These are phyloP conservation scores for Lasiosphaeria hispida DNA, from an alignment of 495 filamentous ascomycete genomes.

Conservation along the genomic window DNA sequence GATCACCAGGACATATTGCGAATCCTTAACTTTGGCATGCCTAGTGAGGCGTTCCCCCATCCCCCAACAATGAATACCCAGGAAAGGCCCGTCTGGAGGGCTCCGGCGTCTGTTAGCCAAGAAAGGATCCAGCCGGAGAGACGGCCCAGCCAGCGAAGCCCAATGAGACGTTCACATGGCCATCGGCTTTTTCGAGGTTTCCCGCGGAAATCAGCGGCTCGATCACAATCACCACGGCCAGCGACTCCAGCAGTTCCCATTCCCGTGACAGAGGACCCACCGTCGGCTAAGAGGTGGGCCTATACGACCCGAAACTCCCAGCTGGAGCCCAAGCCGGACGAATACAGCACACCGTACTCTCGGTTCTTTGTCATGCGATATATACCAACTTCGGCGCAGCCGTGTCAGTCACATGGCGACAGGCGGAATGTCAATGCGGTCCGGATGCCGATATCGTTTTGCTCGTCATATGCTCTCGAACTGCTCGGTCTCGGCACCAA, in stretches of 20 bases:
- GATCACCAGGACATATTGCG: conserved; percentile 46
- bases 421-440: not conserved
- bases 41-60: conserved; percentile 6
- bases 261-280: not conserved
- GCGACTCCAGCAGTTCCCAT: not conserved
- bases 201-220: conserved; percentile 3
- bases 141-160: not conserved
- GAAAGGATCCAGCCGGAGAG: not conserved
- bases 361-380: conserved; percentile 39
- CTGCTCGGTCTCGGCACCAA: conserved; percentile 40
- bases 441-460: conserved; percentile 24
- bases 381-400: not conserved
- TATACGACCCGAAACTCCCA: not conserved
- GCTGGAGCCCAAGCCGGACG: not conserved
- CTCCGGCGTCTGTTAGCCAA: not conserved
- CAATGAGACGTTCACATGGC: conserved; percentile 8
- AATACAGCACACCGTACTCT: conserved; percentile 45
- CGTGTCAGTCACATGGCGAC: not conserved
- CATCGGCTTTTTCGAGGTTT: conserved; percentile 27
- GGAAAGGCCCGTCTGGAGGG: conserved; percentile 7
- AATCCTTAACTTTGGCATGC: conserved; percentile 37
- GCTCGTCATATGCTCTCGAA: conserved; percentile 35
- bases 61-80: not conserved
- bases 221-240: not conserved
- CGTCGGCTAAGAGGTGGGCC: not conserved